Conservation (phyloP, 495 filamentous ascomycete genomes). For the Ascobolus immersus region DNA sequence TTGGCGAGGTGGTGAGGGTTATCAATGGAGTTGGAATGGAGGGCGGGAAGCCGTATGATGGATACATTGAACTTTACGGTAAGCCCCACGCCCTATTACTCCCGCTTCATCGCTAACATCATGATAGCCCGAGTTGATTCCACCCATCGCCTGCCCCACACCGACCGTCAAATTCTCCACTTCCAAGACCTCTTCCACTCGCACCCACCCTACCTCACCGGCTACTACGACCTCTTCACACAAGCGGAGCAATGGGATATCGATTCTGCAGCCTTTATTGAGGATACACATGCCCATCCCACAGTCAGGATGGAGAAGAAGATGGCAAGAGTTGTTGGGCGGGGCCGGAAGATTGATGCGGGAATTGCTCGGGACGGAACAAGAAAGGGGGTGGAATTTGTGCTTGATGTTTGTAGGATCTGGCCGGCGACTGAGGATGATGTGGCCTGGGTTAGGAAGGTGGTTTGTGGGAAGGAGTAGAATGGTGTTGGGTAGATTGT, state of each 20-base stretch:
- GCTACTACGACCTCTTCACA: conserved; percentile 25
- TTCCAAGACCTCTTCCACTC: conserved; percentile 34
- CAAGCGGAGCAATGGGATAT: conserved; percentile 21
- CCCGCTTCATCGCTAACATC: not conserved
- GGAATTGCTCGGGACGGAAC: too few relatives aligned
- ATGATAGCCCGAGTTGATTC: conserved; percentile 27
- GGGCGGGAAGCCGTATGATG: too few relatives aligned
- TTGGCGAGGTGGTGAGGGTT: conserved; percentile 27
- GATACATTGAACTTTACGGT: conserved; percentile 28
- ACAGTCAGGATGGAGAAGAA: conserved; percentile 11
- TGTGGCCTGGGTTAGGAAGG: conserved; percentile 19
- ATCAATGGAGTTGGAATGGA: too few relatives aligned
- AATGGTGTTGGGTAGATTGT: too few relatives aligned
- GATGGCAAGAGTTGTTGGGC: conserved; percentile 29
- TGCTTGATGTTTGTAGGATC: conserved; percentile 25
- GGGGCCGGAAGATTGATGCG: too few relatives aligned
- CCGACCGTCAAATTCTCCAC: conserved; percentile 28
- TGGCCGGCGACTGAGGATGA: conserved; percentile 28
- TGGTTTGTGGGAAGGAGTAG: conserved; percentile 11
- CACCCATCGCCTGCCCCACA: conserved; percentile 24
- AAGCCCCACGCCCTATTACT: not conserved
- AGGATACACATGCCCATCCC: too few relatives aligned
- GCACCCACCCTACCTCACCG: conserved; percentile 25
- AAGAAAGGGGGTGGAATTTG: conserved; percentile 23
- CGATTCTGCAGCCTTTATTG: conserved; percentile 22